A percentile compares a stretch with the other conserved stretches of the same genome.
Conservation (phyloP, 345 rosid genomes). For the Gossypium rotundifolium region DNA sequence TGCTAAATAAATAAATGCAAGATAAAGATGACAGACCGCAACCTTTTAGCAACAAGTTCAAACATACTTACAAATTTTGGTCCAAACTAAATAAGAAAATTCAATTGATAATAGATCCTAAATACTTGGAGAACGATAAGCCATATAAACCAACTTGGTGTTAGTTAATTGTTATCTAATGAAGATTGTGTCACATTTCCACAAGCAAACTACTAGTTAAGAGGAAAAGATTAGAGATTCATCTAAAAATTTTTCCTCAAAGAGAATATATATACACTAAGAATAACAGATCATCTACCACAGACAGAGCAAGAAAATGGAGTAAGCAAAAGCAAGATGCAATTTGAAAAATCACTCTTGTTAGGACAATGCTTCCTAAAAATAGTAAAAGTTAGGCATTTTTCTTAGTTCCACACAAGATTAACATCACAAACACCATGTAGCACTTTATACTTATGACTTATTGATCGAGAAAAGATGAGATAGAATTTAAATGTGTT, state of each 20-base stretch:
- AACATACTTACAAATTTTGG: background rate
- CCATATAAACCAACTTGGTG: background rate
- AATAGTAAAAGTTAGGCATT: background rate
- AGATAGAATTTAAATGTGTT: background rate
- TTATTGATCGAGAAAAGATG: background rate
- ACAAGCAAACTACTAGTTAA: background rate
- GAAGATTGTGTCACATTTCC: background rate
- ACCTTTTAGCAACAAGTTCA: background rate
- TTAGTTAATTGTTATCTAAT: background rate
- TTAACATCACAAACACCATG: background rate
- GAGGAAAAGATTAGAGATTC: background rate
- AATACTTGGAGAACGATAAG: background rate
- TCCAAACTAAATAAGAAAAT: background rate
- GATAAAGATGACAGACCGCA: background rate
- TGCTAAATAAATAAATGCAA: background rate
- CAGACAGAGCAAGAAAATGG: background rate
- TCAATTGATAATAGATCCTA: background rate
- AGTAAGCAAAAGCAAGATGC: background rate
- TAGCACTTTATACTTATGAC: background rate
- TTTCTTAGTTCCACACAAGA: background rate
- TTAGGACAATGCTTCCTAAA: background rate
- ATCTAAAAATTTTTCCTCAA: background rate
- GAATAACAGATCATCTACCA: background rate
- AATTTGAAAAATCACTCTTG: background rate
- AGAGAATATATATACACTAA: background rate